Evolutionary conservation across 768 basidiomycete species (phyloP).

Genomic region (Lactarius sp.): DNA sequence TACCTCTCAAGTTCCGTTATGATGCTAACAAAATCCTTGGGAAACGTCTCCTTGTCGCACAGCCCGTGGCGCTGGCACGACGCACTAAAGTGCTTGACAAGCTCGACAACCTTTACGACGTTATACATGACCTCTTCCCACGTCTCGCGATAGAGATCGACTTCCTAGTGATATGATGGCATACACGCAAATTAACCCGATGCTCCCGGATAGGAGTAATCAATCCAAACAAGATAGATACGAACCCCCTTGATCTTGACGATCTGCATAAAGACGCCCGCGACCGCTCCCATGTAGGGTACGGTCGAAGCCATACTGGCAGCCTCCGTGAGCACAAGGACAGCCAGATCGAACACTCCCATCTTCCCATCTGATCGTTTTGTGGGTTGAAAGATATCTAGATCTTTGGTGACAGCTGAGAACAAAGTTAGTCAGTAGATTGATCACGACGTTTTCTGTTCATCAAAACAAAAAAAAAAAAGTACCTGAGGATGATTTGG

Average conservation of each 20-base stretch:
- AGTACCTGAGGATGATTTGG: neutral
- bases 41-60: constrained; percentile 9
- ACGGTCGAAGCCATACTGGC: constrained; percentile 1
- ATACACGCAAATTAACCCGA: no score
- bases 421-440: neutral
- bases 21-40: constrained; percentile 2
- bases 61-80: constrained; percentile 7
- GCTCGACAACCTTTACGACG: constrained; percentile 13
- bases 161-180: constrained; percentile 7
- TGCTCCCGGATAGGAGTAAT: neutral
- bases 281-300: constrained; percentile 17
- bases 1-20: constrained; percentile 13
- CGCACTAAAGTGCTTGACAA: constrained; percentile 4
- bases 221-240: neutral
- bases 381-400: neutral
- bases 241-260: constrained; percentile 20
- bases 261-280: constrained; percentile 9
- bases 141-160: constrained; percentile 13
- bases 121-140: constrained; percentile 21
- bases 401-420: neutral
- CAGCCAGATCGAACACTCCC: constrained; percentile 5
- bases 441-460: neutral
- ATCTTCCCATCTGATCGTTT: neutral
- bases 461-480: no score
- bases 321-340: constrained; percentile 11